Evolutionary conservation across 441 rosid species (phyloP).

Genomic region (Eruca vesicaria): DNA sequence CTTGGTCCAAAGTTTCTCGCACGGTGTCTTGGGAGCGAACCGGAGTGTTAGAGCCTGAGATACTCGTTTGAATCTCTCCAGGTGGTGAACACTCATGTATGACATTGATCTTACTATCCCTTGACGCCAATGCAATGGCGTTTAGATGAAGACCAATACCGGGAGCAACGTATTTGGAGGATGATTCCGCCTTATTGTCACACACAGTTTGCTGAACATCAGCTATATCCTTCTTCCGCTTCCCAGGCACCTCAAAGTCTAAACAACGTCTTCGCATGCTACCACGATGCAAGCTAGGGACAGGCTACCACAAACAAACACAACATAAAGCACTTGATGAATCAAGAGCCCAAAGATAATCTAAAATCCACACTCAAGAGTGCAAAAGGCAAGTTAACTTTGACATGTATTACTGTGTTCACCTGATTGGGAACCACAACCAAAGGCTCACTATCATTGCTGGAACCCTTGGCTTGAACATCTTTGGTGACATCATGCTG

Average conservation of each 20-base stretch:
- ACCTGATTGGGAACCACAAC: conserved; percentile 22
- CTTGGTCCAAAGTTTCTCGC: conserved; percentile 46
- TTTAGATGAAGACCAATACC: conserved; percentile 95
- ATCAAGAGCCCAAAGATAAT: background rate
- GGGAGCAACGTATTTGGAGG: conserved; percentile 40
- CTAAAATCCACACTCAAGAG: background rate
- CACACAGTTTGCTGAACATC: conserved; percentile 36
- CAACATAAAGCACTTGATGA: background rate
- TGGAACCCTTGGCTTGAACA: conserved; percentile 14
- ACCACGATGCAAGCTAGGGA: conserved; percentile 71
- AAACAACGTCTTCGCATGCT: conserved; percentile 88
- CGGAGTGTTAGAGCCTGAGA: conserved; percentile 34
- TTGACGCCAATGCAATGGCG: conserved; percentile 60
- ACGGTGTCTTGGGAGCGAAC: conserved; percentile 28
- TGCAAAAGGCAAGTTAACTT: background rate
- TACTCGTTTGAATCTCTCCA: conserved; percentile 39
- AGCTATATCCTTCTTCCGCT: conserved; percentile 47
- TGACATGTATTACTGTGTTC: background rate
- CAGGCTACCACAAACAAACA: conserved; percentile 44
- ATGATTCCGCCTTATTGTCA: conserved; percentile 33
- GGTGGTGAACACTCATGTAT: conserved; percentile 44
- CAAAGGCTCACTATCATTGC: background rate
- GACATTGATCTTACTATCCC: conserved; percentile 38
- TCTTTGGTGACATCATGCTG: conserved; percentile 14
- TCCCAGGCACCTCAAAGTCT: conserved; percentile 76